Evolutionary conservation across 148 eudicot species (phyloP), one percentile per base, ranked within the genome.

Genomic region (Dianthus caryophyllus): DNA sequence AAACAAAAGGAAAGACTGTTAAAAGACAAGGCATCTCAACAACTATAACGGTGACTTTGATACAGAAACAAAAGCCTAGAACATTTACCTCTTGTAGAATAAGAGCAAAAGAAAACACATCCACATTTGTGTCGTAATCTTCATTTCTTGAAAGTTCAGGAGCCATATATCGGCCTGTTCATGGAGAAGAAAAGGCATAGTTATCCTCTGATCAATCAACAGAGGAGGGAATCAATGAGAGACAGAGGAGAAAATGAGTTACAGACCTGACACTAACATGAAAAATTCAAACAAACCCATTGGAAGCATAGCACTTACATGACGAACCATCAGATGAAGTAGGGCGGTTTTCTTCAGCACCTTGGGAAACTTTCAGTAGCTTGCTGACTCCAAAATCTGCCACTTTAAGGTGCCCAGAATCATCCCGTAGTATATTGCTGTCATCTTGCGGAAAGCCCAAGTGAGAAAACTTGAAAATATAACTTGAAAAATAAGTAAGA

Each of bases 331-430:
- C 77, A 67, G 72, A 73, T 41, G 77, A 73, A 64, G 86, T 26
- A 47, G 84, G 90, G 59, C 75, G 78, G 66, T 83, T 87, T 78
- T 85, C 86, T 67, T 71, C 78, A 47, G 79, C 80, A 76, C 88
- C 83, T 62, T 80, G 81, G 69, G 97, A 84, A 73, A 83, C 90
- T 77, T 84, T 88, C 43, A 90, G 82, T 30, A 90, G 72, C 87
- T 85, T 88, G 86, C 99, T 95, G 52, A 95, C 83, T 75, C 99
- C 99, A 87, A 95, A 95, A 73, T 95, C 99, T 15, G 99, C 99
- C 76, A 95, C 99, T 90, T 95, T 95, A 67, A 90, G 89, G 75
- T 81, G 88, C 43, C 99, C 97, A 75, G 96, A 86, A 84, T 90
- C 99, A 81, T 88, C 99, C 79, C 97, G 84, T 84, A 95, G 83